Conservation (phyloP, 2,329 filamentous ascomycete genomes). For the Penicillium sp. region DNA sequence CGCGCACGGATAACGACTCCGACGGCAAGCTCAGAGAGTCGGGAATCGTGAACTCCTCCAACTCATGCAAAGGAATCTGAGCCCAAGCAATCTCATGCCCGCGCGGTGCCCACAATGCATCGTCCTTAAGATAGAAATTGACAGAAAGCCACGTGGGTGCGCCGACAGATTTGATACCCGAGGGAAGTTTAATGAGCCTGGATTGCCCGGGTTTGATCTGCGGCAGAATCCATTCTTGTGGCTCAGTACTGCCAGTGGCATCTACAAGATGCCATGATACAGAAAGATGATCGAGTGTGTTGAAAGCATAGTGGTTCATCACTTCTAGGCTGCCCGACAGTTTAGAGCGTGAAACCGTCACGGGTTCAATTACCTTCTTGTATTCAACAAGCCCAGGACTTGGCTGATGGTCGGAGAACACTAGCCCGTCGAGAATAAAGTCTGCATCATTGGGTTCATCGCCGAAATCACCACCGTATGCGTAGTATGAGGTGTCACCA, state of each 20-base stretch:
- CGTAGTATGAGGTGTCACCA: constrained; percentile 50
- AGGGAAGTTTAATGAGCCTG: background rate
- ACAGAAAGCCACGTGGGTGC: constrained; percentile 45
- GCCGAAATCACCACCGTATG: constrained; percentile 65
- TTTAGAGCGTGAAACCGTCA: constrained; percentile 44
- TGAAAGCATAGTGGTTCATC: constrained; percentile 56
- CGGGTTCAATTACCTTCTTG: constrained; percentile 61
- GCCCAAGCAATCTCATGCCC: constrained; percentile 60
- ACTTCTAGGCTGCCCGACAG: constrained; percentile 41
- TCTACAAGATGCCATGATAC: constrained; percentile 22
- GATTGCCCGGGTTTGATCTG: constrained; percentile 47
- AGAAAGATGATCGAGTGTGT: constrained; percentile 46
- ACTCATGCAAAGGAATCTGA: constrained; percentile 35
- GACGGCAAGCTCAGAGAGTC: background rate
- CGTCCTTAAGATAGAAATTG: constrained; percentile 46
- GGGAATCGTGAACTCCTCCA: background rate
- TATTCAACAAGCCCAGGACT: constrained; percentile 59
- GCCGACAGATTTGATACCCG: background rate
- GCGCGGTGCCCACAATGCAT: constrained; percentile 54
- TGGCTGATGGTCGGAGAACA: constrained; percentile 52
- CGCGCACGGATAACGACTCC: background rate
- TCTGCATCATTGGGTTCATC: constrained; percentile 62
- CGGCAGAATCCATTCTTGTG: constrained; percentile 42
- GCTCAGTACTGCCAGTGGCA: constrained; percentile 25
- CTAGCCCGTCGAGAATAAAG: constrained; percentile 66